Base-by-base conservation (phyloP, 208 protist species). In the Acanthamoeba culbertsoni region DNA sequence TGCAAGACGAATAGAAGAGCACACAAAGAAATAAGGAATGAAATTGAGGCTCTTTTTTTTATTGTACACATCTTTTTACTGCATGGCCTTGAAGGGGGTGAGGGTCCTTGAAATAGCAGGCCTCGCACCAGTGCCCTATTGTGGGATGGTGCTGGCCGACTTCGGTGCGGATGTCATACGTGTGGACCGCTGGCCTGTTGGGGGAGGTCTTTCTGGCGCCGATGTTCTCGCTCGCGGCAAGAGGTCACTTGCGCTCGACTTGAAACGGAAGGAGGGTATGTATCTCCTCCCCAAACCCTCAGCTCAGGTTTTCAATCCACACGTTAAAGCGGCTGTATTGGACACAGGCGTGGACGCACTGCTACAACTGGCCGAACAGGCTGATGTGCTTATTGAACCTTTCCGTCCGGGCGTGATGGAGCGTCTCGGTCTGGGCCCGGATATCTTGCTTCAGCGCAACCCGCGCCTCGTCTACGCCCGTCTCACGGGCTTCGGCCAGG, bases 91-190 rank as follows among this genome's bases (percentile, higher is more conserved):
- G 79, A 16, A 93, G 14, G 96, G 95, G n/a, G 16, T 97, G 6
- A 28, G 48, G 35, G 96, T 97, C 7, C 20, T 97, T 12, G 96
- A 97, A 63, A 59, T 97, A 33, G 95, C 94, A 4, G 96, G 96
- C 0, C 92, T 97, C 18, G 96, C 96, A 33, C 96, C 96, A 14
- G 96, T 62, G 10, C 96, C 96, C 31, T 97, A 96, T 55, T 95
- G 93, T 48, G 96, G 96, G 8, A 93, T 97, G 91, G 88, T 97
- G 20, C 91, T 97, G 3, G 77, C 90, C 35, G 96, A 97, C 94
- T 97, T 97, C 91, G 96, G 96, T 14, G 96, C 96, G 0, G 95
- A 95, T 16, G 96, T 97, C 2, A 93, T 97, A 48, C 93, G 96
- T 20, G 93, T 97, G 0, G 96, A 97, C 89, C 35, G 95, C 26